Conservation (phyloP, 2,329 filamentous ascomycete species). For the Aspergillus persii region DNA sequence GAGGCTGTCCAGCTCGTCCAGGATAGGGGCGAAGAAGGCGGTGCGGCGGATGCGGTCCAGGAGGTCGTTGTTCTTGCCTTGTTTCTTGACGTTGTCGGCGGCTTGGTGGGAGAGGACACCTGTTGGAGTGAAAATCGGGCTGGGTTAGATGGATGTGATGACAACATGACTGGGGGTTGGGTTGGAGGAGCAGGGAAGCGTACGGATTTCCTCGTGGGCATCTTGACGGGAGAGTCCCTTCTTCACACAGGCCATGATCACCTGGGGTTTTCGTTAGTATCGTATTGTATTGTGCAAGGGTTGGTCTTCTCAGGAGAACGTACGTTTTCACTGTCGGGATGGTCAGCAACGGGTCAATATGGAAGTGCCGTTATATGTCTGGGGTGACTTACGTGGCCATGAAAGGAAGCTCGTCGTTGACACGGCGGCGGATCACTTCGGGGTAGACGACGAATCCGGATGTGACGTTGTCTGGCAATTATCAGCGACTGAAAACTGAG, state of each 20-base stretch:
- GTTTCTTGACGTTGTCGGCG: slow-evolving; percentile 65
- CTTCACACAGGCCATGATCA: slow-evolving; percentile 75
- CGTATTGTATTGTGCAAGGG: not conserved
- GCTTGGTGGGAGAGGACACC: slow-evolving; percentile 74
- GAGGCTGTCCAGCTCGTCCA: slow-evolving; percentile 65
- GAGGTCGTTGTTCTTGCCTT: slow-evolving; percentile 76
- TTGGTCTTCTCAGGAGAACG: slow-evolving; percentile 3
- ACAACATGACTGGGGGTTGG: not conserved
- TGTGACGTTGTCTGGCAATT: slow-evolving; percentile 59
- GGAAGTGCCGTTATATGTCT: not conserved
- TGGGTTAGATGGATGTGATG: not conserved
- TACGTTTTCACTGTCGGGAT: slow-evolving; percentile 31
- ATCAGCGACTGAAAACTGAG: not conserved
- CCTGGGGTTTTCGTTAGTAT: slow-evolving; percentile 46
- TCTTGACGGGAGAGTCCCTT: slow-evolving; percentile 73
- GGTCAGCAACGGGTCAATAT: slow-evolving; percentile 16
- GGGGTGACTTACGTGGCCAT: slow-evolving; percentile 63
- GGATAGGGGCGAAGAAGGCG: slow-evolving; percentile 71
- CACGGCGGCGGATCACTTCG: slow-evolving; percentile 63
- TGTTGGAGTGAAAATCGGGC: slow-evolving; percentile 13
- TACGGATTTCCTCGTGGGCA: slow-evolving; percentile 79
- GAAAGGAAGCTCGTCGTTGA: slow-evolving; percentile 79
- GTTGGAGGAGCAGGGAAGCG: slow-evolving; percentile 6
- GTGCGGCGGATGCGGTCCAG: slow-evolving; percentile 71
- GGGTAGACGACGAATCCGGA: slow-evolving; percentile 77